Base-by-base conservation (phyloP, 768 basidiomycete species). In the Heimioporus sp. region DNA sequence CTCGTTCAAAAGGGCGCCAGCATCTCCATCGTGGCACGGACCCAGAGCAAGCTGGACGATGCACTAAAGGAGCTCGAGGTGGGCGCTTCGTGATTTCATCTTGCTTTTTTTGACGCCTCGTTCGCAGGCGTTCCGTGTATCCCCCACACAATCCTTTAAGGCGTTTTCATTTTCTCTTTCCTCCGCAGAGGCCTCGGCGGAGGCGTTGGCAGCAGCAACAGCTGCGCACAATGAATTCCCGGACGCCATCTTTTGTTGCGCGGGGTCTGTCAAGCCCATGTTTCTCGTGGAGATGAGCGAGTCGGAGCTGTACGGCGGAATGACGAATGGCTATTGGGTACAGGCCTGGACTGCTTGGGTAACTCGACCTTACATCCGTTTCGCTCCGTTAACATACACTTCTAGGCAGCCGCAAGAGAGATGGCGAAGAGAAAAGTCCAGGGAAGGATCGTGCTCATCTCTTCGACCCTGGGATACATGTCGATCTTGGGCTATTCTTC, bases 1-100 rank as follows among this genome's bases (percentile, higher is more conserved):
- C 76, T 96, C 2, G 79, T 80, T 13, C 71, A 73, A 53, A 75
- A 74, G 52, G 93, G 94, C 0, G 91, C 92, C 0, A 78, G 91
- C 55, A 85, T 95, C 4, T 90, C 89, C 8, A 91, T 95, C 53
- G 86, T 95, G 10, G 92, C 92, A 8, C 77, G 92, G 12, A 83
- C 86, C 46, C 76, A 86, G 60, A 73, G 73, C 41, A 83, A 80
- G 52, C 70, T 94, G 11, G 76, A 82, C 48, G 72, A 69, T 15
- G 88, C 91, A 0, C 61, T 89, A 20, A 71, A 67, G 31, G 71
- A 78, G 40, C 66, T 95, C 24, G 84, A 93, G 77, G 92, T 88
- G 48, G 32, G 80, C 12, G 11, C 34, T 45, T n/a, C 49, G 20
- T 16, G 37, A 35, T 35, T 16, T 35, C 35, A 5, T 35, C 16